Base-by-base conservation (phyloP, 2,329 filamentous ascomycete genomes). In the Escovopsis weberi region DNA sequence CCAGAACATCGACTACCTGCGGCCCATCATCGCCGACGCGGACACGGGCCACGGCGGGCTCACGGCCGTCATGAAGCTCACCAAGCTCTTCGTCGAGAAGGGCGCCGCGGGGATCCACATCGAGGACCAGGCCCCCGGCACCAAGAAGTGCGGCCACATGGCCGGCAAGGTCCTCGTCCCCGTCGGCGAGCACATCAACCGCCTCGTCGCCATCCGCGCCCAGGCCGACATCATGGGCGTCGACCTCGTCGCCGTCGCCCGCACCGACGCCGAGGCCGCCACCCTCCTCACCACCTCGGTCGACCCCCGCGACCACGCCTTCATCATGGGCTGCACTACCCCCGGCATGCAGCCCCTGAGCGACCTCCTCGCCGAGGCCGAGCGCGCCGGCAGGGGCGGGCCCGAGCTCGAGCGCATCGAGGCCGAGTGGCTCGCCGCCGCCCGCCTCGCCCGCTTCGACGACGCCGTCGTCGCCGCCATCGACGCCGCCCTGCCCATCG, bases 101-200 rank as follows among this genome's bases (percentile, higher is more conserved):
- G 91, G 91, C 54, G 91, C 91, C 38, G 91, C 91, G 36, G 91
- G 91, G 51, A 95, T 98, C 57, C 91, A 98, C 67, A 95, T 98
- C 53, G 91, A 98, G 67, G 91, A 98, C 62, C 91, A 96, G 66
- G 89, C 91, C 4, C 89, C 91, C 3, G 91, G 91, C 43, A 96
- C 91, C 40, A 98, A 98, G 78, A 98, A 98, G 76, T 98, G 91
- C 63, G 91, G 91, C 49, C 91, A 96, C 68, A 96, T 96, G 91
- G 91, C 91, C 51, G 91, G 91, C 58, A 96, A 96, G 69, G 91
- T 96, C 37, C 72, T 98, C 47, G 91, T 98, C 41, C 91, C 91
- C 40, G 93, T 95, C 59, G 85, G 79, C 65, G 91, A 98, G 69
- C 91, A 98, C 70, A 95, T 96, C 68, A 96, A 95, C 70, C 82